Evolutionary conservation across 352 stramenopile genomes (phyloP).

Genomic region (Globisporangium irregulare): DNA sequence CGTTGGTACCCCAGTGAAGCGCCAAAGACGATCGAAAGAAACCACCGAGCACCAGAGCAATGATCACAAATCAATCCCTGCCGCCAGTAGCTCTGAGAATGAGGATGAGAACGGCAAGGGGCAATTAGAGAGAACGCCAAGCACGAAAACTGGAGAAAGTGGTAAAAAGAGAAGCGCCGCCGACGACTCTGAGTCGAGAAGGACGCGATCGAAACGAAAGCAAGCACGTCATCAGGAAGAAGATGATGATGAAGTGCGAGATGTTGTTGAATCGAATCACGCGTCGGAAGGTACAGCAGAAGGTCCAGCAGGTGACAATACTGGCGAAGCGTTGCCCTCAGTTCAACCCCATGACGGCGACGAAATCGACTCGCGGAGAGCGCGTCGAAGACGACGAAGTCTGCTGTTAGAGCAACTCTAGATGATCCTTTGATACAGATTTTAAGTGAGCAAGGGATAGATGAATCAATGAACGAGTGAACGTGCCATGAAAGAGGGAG

Average conservation of each 20-base stretch:
- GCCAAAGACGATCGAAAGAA: not conserved
- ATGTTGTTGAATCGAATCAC: not conserved
- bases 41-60: not conserved
- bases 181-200: conserved; percentile 11
- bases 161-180: not conserved
- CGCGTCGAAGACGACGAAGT: conserved; percentile 27
- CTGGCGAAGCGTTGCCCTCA: not conserved
- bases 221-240: not conserved
- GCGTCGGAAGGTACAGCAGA: not conserved
- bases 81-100: not conserved
- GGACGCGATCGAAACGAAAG: conserved; percentile 5
- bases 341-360: conserved; percentile 20
- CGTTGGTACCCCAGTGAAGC: not conserved
- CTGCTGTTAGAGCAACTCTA: conserved; percentile 5
- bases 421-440: not conserved
- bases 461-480: not conserved
- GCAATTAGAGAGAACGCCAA: not conserved
- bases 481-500: conserved; percentile 4
- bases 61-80: not conserved
- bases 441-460: not conserved
- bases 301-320: not conserved
- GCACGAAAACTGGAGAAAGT: not conserved
- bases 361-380: conserved; percentile 30
- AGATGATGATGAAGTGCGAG: not conserved
- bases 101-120: not conserved